Percentiles rank a stretch among this genome's conserved stretches.
Evolutionary conservation across 331 rosid genomes (phyloP).

Genomic region (Quercus lobata): DNA sequence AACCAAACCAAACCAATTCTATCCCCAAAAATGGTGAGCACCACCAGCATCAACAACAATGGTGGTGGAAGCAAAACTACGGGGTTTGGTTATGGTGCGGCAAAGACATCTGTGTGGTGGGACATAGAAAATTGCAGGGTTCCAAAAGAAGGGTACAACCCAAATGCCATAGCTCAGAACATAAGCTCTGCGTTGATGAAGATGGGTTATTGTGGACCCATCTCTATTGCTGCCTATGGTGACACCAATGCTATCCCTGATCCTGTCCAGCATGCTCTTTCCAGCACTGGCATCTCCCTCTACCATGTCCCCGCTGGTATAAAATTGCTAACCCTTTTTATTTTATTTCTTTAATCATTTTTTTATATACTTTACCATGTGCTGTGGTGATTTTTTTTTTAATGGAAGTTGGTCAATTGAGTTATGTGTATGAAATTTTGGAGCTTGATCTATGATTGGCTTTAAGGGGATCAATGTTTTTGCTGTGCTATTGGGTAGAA

Average conservation of each 20-base stretch:
- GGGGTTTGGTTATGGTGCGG: slow-evolving; percentile 7
- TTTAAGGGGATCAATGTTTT: too few relatives aligned
- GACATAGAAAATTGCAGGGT: slow-evolving; percentile 84
- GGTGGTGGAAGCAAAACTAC: too few relatives aligned
- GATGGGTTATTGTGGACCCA: slow-evolving; percentile 56
- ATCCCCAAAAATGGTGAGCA: too few relatives aligned
- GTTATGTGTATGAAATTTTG: too few relatives aligned
- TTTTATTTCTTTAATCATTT: neutral
- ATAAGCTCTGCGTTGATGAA: slow-evolving; percentile 63
- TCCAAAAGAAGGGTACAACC: slow-evolving; percentile 41
- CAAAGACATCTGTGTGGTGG: slow-evolving; percentile 94
- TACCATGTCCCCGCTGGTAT: slow-evolving; percentile 85
- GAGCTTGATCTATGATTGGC: too few relatives aligned
- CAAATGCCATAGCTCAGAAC: slow-evolving; percentile 69
- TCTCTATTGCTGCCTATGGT: slow-evolving; percentile 78
- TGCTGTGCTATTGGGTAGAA: too few relatives aligned
- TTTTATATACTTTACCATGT: neutral
- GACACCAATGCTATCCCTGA: slow-evolving; percentile 68
- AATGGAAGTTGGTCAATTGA: too few relatives aligned
- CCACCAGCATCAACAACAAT: too few relatives aligned
- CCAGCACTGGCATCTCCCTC: slow-evolving; percentile 81
- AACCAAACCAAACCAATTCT: too few relatives aligned
- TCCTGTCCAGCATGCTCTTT: slow-evolving; percentile 61
- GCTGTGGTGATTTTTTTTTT: too few relatives aligned
- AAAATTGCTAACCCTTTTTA: neutral